These are phyloP conservation scores for Trametes cingulata DNA, from an alignment of 768 basidiomycete species.

Conservation along the genomic window DNA sequence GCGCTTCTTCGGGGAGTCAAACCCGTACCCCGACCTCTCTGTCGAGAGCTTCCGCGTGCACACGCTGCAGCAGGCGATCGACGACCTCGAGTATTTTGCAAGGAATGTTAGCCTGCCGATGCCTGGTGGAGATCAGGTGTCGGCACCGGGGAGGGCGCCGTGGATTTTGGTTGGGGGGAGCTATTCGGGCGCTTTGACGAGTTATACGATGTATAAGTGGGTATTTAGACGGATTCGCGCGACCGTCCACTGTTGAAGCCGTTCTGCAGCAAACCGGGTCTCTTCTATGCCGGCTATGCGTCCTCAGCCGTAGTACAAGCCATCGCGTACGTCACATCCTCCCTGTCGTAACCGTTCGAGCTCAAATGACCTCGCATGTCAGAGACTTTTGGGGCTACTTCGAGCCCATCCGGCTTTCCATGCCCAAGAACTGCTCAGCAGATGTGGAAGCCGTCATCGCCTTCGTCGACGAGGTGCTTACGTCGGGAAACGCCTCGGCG, in stretches of 20 bases:
- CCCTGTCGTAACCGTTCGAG: neutral
- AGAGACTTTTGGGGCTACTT: conserved; percentile 64
- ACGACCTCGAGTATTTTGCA: conserved; percentile 68
- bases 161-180: conserved; percentile 44
- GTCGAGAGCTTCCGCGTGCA: conserved; percentile 55
- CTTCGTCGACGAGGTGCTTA: conserved; percentile 59
- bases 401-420: conserved; percentile 64
- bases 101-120: conserved; percentile 64
- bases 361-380: neutral
- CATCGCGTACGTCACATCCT: neutral
- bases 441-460: conserved; percentile 64
- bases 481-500: conserved; percentile 41
- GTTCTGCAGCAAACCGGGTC: conserved; percentile 55
- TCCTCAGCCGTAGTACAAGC: conserved; percentile 49
- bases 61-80: conserved; percentile 69
- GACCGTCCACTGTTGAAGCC: neutral
- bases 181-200: conserved; percentile 45
- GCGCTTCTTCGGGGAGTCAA: conserved; percentile 70
- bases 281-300: conserved; percentile 60
- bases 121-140: conserved; percentile 57
- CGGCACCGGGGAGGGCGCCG: conserved; percentile 45
- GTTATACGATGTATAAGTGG: conserved; percentile 69
- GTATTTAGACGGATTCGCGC: conserved; percentile 16
- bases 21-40: conserved; percentile 60
- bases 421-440: conserved; percentile 72